Evolutionary conservation across 257 asterid genomes (phyloP).

Genomic region (Gentiana macrophylla): DNA sequence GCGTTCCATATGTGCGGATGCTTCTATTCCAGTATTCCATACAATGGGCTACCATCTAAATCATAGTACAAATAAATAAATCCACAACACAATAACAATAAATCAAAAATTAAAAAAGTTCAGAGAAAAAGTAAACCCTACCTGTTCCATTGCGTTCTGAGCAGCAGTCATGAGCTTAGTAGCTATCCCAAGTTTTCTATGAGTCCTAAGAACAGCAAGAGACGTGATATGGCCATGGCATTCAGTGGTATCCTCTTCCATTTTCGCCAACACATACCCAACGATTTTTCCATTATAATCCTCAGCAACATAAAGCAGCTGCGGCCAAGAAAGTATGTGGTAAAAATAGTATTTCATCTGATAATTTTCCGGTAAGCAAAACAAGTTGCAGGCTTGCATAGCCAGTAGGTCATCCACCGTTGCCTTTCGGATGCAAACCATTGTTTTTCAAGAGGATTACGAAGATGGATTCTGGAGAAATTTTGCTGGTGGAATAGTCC

Average conservation of each 20-base stretch:
- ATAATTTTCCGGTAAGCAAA: conserved; percentile 92
- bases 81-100: too few species aligned
- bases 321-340: conserved; percentile 99
- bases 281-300: conserved; percentile 95
- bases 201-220: conserved; percentile 96
- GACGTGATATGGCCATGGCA: conserved; percentile 99
- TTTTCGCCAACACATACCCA: conserved; percentile 90
- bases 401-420: conserved; percentile 82
- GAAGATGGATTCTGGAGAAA: background rate
- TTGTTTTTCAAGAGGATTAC: conserved; percentile 9
- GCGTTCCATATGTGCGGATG: too few species aligned
- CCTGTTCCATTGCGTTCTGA: conserved; percentile 98
- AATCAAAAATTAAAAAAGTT: background rate
- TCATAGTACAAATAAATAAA: background rate
- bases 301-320: conserved; percentile 92
- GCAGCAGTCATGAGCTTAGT: conserved; percentile 99
- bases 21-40: too few species aligned
- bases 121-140: background rate
- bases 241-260: conserved; percentile 95
- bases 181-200: conserved; percentile 88
- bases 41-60: background rate
- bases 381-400: conserved; percentile 91
- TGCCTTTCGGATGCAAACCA: conserved; percentile 98
- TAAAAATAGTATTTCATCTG: conserved; percentile 96
- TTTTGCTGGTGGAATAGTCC: too few species aligned